Percentiles rank a stretch among this genome's conserved stretches.
Evolutionary conservation across 257 asterid genomes (phyloP).

Genomic region (Leonotis leonurus): DNA sequence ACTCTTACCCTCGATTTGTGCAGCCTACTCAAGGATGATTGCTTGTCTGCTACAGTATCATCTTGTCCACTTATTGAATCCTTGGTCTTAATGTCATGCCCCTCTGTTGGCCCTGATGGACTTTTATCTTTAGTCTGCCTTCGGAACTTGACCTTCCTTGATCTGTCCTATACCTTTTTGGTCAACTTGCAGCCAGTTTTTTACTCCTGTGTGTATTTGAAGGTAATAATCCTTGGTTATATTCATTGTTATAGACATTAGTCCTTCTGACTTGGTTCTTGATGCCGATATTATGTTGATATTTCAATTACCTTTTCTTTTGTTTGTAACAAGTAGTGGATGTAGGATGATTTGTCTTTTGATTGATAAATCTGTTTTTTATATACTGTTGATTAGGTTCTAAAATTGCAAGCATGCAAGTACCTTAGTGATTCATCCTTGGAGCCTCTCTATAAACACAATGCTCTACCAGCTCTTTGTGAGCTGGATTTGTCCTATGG

Average conservation of each 20-base stretch:
- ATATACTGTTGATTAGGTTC: constrained; percentile 46
- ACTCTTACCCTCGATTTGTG: constrained; percentile 1
- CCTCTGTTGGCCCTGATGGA: constrained; percentile 78
- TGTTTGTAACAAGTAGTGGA: no score
- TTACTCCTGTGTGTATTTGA: constrained; percentile 57
- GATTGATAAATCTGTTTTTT: not conserved
- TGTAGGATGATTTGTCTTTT: not conserved
- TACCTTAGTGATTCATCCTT: constrained; percentile 69
- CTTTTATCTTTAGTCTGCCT: constrained; percentile 61
- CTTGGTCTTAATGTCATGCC: constrained; percentile 87
- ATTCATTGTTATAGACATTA: not conserved
- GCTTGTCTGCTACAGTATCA: constrained; percentile 74
- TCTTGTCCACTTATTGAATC: constrained; percentile 81
- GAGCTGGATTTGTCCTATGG: constrained; percentile 95
- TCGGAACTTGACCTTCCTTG: constrained; percentile 68
- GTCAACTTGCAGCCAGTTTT: constrained; percentile 76
- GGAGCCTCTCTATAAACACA: constrained; percentile 82
- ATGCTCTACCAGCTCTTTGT: constrained; percentile 78
- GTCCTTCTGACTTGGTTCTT: not conserved
- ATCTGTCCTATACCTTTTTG: constrained; percentile 90
- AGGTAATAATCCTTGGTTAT: constrained; percentile 34
- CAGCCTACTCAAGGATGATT: constrained; percentile 93
- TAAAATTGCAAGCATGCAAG: constrained; percentile 99
- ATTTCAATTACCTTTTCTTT: not conserved
- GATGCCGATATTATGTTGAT: not conserved